Conservation (phyloP, 176 grass and related monocot species). For the Avena atlantica region DNA sequence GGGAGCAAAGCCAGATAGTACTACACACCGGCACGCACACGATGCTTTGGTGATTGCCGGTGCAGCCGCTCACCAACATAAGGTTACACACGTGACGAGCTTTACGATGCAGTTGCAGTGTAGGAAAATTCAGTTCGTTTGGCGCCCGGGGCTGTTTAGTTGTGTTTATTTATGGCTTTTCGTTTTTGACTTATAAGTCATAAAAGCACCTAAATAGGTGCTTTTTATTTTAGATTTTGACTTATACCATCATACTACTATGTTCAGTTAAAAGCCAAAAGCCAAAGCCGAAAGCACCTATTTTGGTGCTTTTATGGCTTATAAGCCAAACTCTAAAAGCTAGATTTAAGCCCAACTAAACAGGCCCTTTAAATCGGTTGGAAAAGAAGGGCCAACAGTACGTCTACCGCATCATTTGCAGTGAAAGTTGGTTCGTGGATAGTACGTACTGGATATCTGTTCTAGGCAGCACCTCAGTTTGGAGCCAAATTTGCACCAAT, state of each 20-base stretch:
- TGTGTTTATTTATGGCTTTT: no score
- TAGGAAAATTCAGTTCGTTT: not conserved
- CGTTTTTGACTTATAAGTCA: no score
- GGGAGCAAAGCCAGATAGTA: not conserved
- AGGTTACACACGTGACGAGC: not conserved
- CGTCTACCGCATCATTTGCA: constrained; percentile 22
- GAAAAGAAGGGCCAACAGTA: not conserved
- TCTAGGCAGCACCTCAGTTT: not conserved
- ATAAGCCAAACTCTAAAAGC: no score
- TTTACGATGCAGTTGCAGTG: not conserved
- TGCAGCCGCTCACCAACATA: not conserved
- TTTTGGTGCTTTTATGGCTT: no score
- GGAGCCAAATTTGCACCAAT: constrained; percentile 4
- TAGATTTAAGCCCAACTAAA: no score
- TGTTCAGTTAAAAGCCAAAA: no score
- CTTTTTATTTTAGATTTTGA: no score
- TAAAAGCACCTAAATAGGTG: no score
- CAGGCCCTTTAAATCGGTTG: not conserved
- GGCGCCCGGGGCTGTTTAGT: no score
- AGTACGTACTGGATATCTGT: not conserved
- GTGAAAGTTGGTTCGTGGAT: constrained; percentile 35
- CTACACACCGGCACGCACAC: not conserved
- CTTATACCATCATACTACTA: no score
- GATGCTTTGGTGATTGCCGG: not conserved
- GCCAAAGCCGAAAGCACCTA: no score